These are phyloP conservation scores for Malassezia equina DNA, from an alignment of 1,284 basidiomycete species.

Conservation along the genomic window DNA sequence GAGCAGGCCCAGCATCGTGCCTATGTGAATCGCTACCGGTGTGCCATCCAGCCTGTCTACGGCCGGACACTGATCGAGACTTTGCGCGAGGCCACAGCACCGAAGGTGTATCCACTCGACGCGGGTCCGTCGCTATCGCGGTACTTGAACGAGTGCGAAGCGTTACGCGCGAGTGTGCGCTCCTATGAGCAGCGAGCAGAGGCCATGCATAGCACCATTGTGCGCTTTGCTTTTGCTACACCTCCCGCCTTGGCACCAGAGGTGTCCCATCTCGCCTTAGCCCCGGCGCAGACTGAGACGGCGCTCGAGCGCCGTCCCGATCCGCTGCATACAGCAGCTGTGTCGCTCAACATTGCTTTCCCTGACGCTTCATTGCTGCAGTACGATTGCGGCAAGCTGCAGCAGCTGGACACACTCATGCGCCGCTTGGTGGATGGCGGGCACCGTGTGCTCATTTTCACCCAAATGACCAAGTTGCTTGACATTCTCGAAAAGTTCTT, in stretches of 20 bases:
- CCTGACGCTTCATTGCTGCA: conserved; percentile 81
- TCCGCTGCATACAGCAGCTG: conserved; percentile 61
- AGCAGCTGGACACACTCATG: conserved; percentile 67
- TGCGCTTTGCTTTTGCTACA: conserved; percentile 73
- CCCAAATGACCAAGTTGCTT: conserved; percentile 89
- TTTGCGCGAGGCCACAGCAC: conserved; percentile 1
- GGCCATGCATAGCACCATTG: conserved; percentile 56
- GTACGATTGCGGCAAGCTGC: conserved; percentile 93
- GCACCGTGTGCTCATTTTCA: conserved; percentile 86
- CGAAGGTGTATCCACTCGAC: conserved; percentile 54
- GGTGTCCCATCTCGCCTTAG: conserved; percentile 48
- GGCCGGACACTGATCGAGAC: conserved; percentile 47
- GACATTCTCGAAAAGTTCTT: conserved; percentile 90
- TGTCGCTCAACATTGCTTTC: conserved; percentile 86
- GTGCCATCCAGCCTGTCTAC: conserved; percentile 58
- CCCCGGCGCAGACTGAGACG: conserved; percentile 26
- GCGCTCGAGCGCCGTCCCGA: conserved; percentile 27
- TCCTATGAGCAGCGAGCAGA: conserved; percentile 60
- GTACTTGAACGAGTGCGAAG: conserved; percentile 56
- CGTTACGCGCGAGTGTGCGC: conserved; percentile 48
- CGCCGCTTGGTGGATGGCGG: conserved; percentile 74
- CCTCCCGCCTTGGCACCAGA: conserved; percentile 65
- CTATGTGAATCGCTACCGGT: conserved; percentile 69
- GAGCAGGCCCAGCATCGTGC: conserved; percentile 62
- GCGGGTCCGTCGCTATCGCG: conserved; percentile 49